Conservation (phyloP, 345 rosid genomes). For the Aurinia saxatilis region DNA sequence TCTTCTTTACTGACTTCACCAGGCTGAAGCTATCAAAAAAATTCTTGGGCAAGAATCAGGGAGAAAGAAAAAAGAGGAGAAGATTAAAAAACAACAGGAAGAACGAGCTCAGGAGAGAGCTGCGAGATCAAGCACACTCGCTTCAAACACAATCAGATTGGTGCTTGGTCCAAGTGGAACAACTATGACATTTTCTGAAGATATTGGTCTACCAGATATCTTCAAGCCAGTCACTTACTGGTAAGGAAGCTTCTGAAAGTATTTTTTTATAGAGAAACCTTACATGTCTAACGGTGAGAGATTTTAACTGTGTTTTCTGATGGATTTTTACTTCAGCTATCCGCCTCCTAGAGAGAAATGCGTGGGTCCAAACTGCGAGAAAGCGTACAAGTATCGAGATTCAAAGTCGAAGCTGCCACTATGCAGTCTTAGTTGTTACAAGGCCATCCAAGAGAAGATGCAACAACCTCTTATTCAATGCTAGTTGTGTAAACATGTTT, state of each 20-base stretch:
- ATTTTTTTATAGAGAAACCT: background rate
- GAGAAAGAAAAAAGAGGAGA: constrained; percentile 66
- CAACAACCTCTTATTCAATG: constrained; percentile 20
- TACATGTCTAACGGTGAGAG: background rate
- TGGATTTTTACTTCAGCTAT: constrained; percentile 36
- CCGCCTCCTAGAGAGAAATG: constrained; percentile 75
- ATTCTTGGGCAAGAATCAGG: constrained; percentile 72
- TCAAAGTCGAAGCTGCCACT: constrained; percentile 72
- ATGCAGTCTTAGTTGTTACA: constrained; percentile 74
- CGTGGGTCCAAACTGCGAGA: constrained; percentile 64
- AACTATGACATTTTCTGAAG: constrained; percentile 52
- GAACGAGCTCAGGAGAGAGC: constrained; percentile 62
- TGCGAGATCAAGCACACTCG: constrained; percentile 38
- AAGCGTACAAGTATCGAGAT: constrained; percentile 63
- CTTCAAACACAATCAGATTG: constrained; percentile 54
- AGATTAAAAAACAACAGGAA: constrained; percentile 49
- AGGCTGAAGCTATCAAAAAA: constrained; percentile 83
- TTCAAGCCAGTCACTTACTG: constrained; percentile 43
- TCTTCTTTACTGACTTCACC: constrained; percentile 11
- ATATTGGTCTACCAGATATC: constrained; percentile 62
- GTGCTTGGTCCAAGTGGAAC: constrained; percentile 56
- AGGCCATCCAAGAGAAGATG: constrained; percentile 44
- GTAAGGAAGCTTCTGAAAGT: constrained; percentile 27
- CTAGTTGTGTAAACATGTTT: constrained; percentile 1
- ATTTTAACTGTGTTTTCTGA: background rate